Conservation (phyloP, 169 alveolate genomes). For the Eimeria praecox region DNA sequence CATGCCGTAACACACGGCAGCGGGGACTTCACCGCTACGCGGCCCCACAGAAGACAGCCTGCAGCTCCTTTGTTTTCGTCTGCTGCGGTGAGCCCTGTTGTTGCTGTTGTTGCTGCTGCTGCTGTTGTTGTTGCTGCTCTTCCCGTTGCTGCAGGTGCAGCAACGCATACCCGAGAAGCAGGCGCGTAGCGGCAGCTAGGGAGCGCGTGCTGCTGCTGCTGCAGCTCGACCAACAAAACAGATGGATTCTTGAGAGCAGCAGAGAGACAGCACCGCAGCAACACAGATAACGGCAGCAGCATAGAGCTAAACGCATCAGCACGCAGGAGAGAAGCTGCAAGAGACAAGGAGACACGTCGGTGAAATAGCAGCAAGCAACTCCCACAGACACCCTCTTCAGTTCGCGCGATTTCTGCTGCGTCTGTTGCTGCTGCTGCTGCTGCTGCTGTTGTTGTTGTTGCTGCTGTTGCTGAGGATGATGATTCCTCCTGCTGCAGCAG, state of each 20-base stretch:
- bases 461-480: not conserved
- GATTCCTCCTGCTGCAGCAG: conserved; percentile 28
- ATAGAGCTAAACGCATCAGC: conserved; percentile 19
- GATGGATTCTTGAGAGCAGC: conserved; percentile 22
- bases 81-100: not conserved
- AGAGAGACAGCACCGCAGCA: conserved; percentile 48
- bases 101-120: not conserved
- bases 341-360: conserved; percentile 41
- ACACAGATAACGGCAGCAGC: conserved; percentile 44
- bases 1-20: conserved; percentile 47
- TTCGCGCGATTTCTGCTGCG: not conserved
- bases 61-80: not conserved
- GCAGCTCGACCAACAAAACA: conserved; percentile 18
- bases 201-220: conserved; percentile 63
- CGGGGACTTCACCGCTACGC: conserved; percentile 60
- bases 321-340: conserved; percentile 40
- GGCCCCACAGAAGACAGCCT: conserved; percentile 43
- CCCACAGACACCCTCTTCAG: not conserved
- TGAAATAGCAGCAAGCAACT: conserved; percentile 36
- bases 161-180: not conserved
- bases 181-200: conserved; percentile 15
- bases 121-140: not conserved
- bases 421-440: not conserved
- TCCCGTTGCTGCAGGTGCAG: not conserved
- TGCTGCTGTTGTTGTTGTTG: not conserved